These are phyloP conservation scores for Dothideomycetidae sp. DNA, from an alignment of 2,329 filamentous ascomycete genomes.

Conservation along the genomic window DNA sequence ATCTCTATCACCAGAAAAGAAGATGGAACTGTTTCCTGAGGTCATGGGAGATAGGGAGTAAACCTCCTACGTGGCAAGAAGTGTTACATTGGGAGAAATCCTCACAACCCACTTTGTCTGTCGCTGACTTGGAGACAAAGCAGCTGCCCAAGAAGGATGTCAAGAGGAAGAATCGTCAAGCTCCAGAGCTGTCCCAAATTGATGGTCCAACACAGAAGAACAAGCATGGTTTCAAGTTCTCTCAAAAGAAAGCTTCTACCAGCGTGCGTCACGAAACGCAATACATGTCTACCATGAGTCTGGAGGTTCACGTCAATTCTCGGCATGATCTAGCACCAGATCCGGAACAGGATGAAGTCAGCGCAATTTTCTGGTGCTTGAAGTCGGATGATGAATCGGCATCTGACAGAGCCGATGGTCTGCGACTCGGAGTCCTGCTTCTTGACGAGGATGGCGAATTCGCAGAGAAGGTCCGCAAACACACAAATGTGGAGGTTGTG, in stretches of 20 bases:
- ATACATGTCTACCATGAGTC: slow-evolving; percentile 93
- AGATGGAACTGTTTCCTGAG: slow-evolving; percentile 46
- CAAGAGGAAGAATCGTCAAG: slow-evolving; percentile 22
- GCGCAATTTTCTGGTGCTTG: slow-evolving; percentile 80
- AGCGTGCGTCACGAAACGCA: slow-evolving; percentile 72
- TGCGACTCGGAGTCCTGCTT: slow-evolving; percentile 57
- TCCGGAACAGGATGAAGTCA: slow-evolving; percentile 77
- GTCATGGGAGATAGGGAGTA: slow-evolving; percentile 61
- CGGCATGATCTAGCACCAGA: slow-evolving; percentile 70
- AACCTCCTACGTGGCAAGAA: slow-evolving; percentile 56
- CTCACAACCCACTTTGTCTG: slow-evolving; percentile 12
- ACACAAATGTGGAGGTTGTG: slow-evolving; percentile 47
- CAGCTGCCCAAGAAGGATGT: slow-evolving; percentile 21
- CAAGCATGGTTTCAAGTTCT: slow-evolving; percentile 72
- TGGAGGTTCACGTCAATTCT: slow-evolving; percentile 86
- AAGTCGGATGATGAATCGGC: slow-evolving; percentile 56
- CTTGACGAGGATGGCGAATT: slow-evolving; percentile 42
- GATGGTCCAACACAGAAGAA: slow-evolving; percentile 76
- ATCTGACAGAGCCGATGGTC: slow-evolving; percentile 34
- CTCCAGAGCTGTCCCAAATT: slow-evolving; percentile 58
- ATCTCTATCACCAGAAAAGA: slow-evolving; percentile 37
- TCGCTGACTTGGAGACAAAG: slow-evolving; percentile 10
- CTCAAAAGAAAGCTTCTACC: slow-evolving; percentile 57
- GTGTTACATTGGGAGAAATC: slow-evolving; percentile 54
- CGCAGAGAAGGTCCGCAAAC: slow-evolving; percentile 46